Evolutionary conservation across 2,329 filamentous ascomycete genomes (phyloP).

Genomic region (Diaporthe sp.): DNA sequence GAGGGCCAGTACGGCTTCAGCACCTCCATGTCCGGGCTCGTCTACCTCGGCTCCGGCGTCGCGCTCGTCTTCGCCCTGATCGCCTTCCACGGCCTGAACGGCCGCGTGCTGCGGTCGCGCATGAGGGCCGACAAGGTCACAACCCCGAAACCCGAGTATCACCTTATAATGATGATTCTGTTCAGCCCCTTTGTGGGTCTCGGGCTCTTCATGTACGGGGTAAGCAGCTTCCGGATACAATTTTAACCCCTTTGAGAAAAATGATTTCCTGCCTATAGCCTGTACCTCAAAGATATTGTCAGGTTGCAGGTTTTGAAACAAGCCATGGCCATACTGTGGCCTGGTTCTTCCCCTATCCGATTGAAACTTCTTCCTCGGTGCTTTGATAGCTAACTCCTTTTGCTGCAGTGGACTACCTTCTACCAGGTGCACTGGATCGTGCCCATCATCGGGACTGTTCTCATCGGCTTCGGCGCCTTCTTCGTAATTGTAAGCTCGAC

Average conservation of each 20-base stretch:
- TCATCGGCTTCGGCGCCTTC: slow-evolving; percentile 49
- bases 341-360: too few species aligned
- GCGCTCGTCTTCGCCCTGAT: slow-evolving; percentile 18
- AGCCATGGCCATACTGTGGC: too few species aligned
- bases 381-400: too few species aligned
- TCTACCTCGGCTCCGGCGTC: slow-evolving; percentile 61
- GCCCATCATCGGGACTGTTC: slow-evolving; percentile 59
- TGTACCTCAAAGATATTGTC: too few species aligned
- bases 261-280: too few species aligned
- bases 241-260: too few species aligned
- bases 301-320: too few species aligned
- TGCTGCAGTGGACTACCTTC: slow-evolving; percentile 54
- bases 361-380: too few species aligned
- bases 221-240: too few species aligned
- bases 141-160: slow-evolving; percentile 54
- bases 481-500: slow-evolving; percentile 51
- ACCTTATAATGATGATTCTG: slow-evolving; percentile 58
- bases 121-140: slow-evolving; percentile 11
- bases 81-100: not conserved
- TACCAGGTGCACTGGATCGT: slow-evolving; percentile 61
- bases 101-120: slow-evolving; percentile 2
- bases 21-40: slow-evolving; percentile 49
- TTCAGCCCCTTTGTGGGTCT: slow-evolving; percentile 58
- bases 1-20: slow-evolving; percentile 51
- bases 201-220: slow-evolving; percentile 61